Conservation (phyloP, 2,329 filamentous ascomycete genomes). For the Huntiella bhutanensis region DNA sequence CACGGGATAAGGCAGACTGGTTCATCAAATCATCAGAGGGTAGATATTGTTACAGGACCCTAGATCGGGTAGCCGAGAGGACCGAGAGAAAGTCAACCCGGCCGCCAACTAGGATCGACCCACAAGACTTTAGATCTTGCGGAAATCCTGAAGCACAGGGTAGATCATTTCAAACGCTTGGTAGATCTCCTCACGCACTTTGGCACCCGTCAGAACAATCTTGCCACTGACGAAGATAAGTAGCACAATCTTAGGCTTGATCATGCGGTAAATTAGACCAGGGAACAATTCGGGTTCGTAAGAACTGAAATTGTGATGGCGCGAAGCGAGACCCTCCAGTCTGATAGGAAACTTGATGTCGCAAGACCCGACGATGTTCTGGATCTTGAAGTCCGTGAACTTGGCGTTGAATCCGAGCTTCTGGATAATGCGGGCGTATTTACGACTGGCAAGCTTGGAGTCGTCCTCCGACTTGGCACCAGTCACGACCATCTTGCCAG, state of each 20-base stretch:
- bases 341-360: constrained; percentile 99
- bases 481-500: constrained; percentile 98
- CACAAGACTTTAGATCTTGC: constrained; percentile 28
- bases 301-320: constrained; percentile 98
- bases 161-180: constrained; percentile 96
- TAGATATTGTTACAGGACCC: constrained; percentile 3
- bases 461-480: constrained; percentile 97
- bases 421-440: constrained; percentile 98
- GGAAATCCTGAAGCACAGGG: constrained; percentile 67
- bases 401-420: constrained; percentile 99
- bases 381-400: constrained; percentile 99
- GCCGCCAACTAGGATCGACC: not conserved
- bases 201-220: constrained; percentile 93
- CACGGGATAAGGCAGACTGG: not conserved
- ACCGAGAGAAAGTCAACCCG: not conserved
- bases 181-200: constrained; percentile 96
- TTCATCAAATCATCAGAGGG: constrained; percentile 9
- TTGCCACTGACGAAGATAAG: constrained; percentile 93
- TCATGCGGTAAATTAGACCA: constrained; percentile 99
- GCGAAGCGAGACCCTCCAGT: constrained; percentile 81
- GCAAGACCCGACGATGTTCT: constrained; percentile 97
- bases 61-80: not conserved
- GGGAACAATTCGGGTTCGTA: constrained; percentile 98
- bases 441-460: constrained; percentile 87
- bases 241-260: constrained; percentile 87